Evolutionary conservation across 2,329 filamentous ascomycete species (phyloP), one percentile per base, ranked within the genome.

Genomic region (Magnaporthiopsis poae): DNA sequence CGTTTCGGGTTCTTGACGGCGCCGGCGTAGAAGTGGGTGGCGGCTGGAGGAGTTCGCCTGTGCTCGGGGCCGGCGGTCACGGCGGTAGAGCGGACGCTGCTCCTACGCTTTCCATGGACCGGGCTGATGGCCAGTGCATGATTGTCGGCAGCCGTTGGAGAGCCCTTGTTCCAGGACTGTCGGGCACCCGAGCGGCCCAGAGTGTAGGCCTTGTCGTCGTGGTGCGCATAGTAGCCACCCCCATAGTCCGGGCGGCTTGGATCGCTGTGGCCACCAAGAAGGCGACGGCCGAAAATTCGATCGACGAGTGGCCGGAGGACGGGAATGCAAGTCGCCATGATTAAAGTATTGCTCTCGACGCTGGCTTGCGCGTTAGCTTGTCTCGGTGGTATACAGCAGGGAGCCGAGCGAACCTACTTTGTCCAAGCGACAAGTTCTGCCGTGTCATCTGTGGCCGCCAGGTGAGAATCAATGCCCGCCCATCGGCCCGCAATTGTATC

Each of bases 371-470:
- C 18, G n/a, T 27, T 36, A 62, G 33, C 25, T 46, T 31, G 61
- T 7, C 13, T 13, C 27, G 11, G 12, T 18, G 35, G 15, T 9
- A 13, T 13, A 31, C 21, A 25, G 31, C 29, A 29, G 5, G 18
- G 46, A 31, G 52, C 8, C n/a, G 59, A 27, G 56, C 2, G 13
- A 8, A 64, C 71, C 73, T 74, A 80, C 78, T 76, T 74, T 7
- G 80, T 81, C 80, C 80, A 82, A 35, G 81, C 75, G 1, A 80
- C 74, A 4, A 81, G 72, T n/a, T 80, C 78, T 0, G 75, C 75
- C 3, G 77, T 80, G 27, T 76, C 74, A 62, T 74, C 66, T 67
- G 27, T 36, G 18, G 15, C 5, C 21, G 25, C 61, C 59, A 52
- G 31, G 46, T 56, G 27, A 21, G 18, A 27, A 5, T 39, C 12